These are phyloP conservation scores for Penicillium sp. DNA, from an alignment of 2,329 filamentous ascomycete genomes.

Conservation along the genomic window DNA sequence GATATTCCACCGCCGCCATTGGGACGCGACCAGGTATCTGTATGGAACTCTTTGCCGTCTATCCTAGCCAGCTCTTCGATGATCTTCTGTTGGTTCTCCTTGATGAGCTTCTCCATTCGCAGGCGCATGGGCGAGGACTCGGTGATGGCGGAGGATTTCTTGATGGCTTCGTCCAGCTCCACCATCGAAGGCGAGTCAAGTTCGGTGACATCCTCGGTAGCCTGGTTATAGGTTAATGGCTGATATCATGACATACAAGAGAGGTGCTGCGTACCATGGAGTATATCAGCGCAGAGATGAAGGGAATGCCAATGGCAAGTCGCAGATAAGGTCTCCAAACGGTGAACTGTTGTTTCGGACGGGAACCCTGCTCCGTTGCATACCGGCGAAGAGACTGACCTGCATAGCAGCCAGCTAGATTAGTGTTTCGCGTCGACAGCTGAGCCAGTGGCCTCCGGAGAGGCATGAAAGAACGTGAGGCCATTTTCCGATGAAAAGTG, in stretches of 20 bases:
- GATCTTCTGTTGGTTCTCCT: slow-evolving; percentile 87
- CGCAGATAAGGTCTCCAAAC: slow-evolving; percentile 54
- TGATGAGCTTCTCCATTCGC: slow-evolving; percentile 96
- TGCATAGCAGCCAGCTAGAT: slow-evolving; percentile 20
- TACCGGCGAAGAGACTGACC: slow-evolving; percentile 31
- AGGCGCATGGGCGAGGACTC: slow-evolving; percentile 90
- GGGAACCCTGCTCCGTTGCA: slow-evolving; percentile 27
- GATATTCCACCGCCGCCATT: slow-evolving; percentile 92
- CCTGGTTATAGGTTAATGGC: slow-evolving; percentile 26
- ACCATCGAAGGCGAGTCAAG: slow-evolving; percentile 68
- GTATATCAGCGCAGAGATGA: slow-evolving; percentile 55
- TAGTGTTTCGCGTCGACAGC: slow-evolving; percentile 27
- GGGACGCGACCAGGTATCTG: slow-evolving; percentile 84
- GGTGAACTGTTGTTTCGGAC: slow-evolving; percentile 33
- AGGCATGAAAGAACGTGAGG: slow-evolving; percentile 38
- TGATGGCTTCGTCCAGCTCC: slow-evolving; percentile 79
- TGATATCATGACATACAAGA: not conserved
- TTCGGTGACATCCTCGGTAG: slow-evolving; percentile 43
- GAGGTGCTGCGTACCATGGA: slow-evolving; percentile 50
- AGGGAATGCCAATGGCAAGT: slow-evolving; percentile 53
- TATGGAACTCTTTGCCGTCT: slow-evolving; percentile 79
- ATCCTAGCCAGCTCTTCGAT: slow-evolving; percentile 80
- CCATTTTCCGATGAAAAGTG: slow-evolving; percentile 30
- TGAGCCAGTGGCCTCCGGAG: slow-evolving; percentile 39
- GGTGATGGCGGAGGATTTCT: slow-evolving; percentile 75